Base-by-base conservation (phyloP, 148 eudicot genomes). In the Diospyros lotus region DNA sequence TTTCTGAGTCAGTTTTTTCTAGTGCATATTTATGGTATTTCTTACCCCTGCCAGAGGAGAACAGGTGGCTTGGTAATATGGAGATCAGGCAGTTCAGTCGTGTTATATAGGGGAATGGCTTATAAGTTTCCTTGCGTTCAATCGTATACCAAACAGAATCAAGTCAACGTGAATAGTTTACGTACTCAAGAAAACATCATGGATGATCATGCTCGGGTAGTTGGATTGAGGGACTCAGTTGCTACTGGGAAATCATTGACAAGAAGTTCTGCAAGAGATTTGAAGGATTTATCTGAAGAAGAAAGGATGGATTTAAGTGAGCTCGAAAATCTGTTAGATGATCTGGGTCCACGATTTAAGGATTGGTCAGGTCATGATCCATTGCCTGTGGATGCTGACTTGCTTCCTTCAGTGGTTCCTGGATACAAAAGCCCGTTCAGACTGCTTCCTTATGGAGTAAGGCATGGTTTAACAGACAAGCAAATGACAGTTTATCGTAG, bases 51-150 rank as follows among this genome's bases (percentile, higher is more conserved):
- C 80, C 92, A 95, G 99, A 81, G 81, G 75, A 95, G 87, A 89
- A 93, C 99, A 2, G 93, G 94, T 62, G 99, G 99, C 66, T 73
- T 95, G 84, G 97, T 95, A 73, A 95, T 95, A 79, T 95, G 93
- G 94, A 91, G 98, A 86, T 92, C 94, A 0, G 99, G 99, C 63
- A 82, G 93, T 81, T 93, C 90, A 42, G 82, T 91, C 67, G 94
- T 88, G 53, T 71, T 95, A 68, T 95, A 83, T 73, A 85, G 94
- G 73, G 98, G 99, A 80, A 81, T 88, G 88, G 43, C 84, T 64
- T 93, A 93, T 81, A 89, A 89, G 70, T 89, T 93, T 73, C 82
- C 80, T 40, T 95, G 94, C 76, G 93, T 95, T 58, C 83, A 84
- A 68, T 86, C 90, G 44, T 93, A 88, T 74, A 85, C 76, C 43